Conservation (phyloP, 2,329 filamentous ascomycete genomes). For the Penicillium hesseltinei region DNA sequence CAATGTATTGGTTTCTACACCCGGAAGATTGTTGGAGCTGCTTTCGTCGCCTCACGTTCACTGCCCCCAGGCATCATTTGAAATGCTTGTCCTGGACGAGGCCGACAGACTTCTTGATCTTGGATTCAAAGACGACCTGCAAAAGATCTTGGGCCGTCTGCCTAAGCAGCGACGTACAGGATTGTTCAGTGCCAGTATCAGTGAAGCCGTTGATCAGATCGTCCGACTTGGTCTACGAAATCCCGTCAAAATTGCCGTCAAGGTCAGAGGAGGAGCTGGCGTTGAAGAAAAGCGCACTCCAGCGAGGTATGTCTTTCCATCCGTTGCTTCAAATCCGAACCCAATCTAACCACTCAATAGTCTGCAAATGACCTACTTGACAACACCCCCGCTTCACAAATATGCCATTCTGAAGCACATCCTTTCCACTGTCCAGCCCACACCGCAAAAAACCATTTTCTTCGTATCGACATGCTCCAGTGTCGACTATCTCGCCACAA, state of each 20-base stretch:
- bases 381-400: conserved; percentile 74
- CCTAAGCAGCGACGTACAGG: conserved; percentile 94
- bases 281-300: conserved; percentile 84
- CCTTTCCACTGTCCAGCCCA: conserved; percentile 66
- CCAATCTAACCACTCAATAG: conserved; percentile 39
- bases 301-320: conserved; percentile 53
- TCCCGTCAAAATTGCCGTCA: conserved; percentile 90
- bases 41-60: conserved; percentile 83
- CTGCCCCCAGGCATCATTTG: conserved; percentile 83
- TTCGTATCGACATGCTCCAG: conserved; percentile 93
- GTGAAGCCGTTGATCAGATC: conserved; percentile 88
- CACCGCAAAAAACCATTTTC: conserved; percentile 80
- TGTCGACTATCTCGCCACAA: conserved; percentile 87
- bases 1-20: conserved; percentile 87
- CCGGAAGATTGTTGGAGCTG: conserved; percentile 83
- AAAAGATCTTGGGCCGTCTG: conserved; percentile 76
- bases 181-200: conserved; percentile 92
- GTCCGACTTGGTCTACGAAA: conserved; percentile 89
- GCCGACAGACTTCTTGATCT: conserved; percentile 89
- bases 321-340: background rate
- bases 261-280: conserved; percentile 75
- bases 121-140: conserved; percentile 88
- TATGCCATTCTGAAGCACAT: conserved; percentile 71
- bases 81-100: conserved; percentile 89
- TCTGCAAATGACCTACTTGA: conserved; percentile 84